Conservation (phyloP, 164 flowering plant genomes). For the Magnolia kwangsiensis region DNA sequence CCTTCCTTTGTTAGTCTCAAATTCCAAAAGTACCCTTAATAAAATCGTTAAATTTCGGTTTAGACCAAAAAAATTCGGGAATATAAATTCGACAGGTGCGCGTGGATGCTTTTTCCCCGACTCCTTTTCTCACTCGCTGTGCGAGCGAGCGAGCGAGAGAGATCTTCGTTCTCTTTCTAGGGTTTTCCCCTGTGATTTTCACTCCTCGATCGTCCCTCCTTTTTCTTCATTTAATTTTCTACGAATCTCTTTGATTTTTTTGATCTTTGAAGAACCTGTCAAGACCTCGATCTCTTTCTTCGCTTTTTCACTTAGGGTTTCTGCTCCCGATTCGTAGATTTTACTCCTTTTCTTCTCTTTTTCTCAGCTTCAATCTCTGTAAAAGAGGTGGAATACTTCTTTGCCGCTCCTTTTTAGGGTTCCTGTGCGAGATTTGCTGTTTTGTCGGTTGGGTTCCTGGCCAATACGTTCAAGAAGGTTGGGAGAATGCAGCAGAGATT, state of each 20-base stretch:
- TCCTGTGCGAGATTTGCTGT: not conserved
- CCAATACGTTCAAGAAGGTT: not conserved
- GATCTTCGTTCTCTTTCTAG: not conserved
- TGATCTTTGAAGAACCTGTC: not conserved
- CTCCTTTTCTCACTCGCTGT: not conserved
- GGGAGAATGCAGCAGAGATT: constrained; percentile 60
- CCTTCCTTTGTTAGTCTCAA: too few species aligned
- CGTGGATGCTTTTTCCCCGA: not conserved
- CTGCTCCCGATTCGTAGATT: not conserved
- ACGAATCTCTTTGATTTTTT: not conserved
- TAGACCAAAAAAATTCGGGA: not conserved
- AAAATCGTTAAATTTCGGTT: not conserved
- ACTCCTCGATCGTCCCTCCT: not conserved
- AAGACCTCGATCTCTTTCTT: not conserved
- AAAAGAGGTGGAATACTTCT: not conserved
- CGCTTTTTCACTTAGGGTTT: not conserved
- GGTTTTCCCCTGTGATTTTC: not conserved
- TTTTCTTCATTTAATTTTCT: not conserved
- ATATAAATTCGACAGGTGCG: not conserved
- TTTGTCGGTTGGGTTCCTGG: not conserved
- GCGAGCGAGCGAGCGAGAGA: not conserved
- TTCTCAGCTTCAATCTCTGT: not conserved
- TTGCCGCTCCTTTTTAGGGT: not conserved
- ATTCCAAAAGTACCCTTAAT: not conserved
- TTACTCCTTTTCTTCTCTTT: not conserved